Conservation (phyloP, 2,329 filamentous ascomycete genomes). For the Chrysosporium keratinophilum region DNA sequence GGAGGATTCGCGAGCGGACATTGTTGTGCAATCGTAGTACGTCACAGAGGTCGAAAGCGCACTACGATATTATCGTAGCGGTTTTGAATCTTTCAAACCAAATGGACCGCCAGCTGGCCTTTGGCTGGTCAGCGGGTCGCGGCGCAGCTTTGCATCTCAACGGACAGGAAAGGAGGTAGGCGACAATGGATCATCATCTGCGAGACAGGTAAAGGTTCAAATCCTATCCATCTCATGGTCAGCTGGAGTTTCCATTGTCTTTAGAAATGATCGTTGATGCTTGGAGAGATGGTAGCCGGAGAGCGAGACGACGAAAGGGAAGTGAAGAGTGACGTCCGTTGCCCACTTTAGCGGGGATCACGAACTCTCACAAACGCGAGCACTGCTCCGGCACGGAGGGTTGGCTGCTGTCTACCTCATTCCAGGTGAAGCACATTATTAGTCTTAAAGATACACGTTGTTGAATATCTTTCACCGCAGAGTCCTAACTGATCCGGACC, state of each 20-base stretch:
- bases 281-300: too few species aligned
- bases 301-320: neutral
- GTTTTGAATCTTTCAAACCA: neutral
- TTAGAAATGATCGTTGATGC: neutral
- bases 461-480: neutral
- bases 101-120: neutral
- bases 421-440: neutral
- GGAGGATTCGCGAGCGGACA: neutral
- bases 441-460: too few species aligned
- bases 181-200: neutral
- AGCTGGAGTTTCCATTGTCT: neutral
- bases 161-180: too few species aligned
- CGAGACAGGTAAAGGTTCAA: neutral
- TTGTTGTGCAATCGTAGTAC: neutral
- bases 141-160: neutral
- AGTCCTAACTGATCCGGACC: neutral
- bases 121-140: neutral
- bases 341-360: neutral
- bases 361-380: neutral
- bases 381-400: neutral
- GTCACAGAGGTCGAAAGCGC: neutral
- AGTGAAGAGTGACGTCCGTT: neutral
- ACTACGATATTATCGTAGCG: neutral
- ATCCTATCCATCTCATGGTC: neutral
- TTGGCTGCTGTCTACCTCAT: neutral